phyloP scores from a whole-genome alignment of 2,329 filamentous ascomycete genomes.

The Fusarium fracticaudum region DNA sequence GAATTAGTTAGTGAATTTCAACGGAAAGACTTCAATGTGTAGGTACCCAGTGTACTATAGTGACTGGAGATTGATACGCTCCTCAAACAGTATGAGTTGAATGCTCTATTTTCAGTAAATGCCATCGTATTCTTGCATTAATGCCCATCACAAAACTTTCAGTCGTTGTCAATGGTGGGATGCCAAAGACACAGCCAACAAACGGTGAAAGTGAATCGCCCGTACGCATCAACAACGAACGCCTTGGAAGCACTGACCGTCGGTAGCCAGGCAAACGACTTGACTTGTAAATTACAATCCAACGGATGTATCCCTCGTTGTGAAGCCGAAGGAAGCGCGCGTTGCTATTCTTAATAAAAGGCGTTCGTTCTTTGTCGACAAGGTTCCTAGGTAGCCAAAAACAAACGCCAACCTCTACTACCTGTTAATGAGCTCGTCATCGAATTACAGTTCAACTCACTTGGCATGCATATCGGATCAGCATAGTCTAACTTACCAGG shows the following conservation, averaged over 20 bases:
- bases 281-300: neutral
- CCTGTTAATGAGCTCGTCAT: conserved; percentile 29
- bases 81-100: neutral
- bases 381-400: neutral
- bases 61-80: neutral
- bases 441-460: conserved; percentile 13
- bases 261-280: neutral
- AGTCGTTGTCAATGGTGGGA: neutral
- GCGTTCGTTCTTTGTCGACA: neutral
- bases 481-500: neutral
- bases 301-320: neutral
- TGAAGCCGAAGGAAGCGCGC: neutral
- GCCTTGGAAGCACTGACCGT: neutral
- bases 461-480: neutral
- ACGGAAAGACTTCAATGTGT: neutral
- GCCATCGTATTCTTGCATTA: neutral
- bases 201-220: neutral
- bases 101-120: neutral
- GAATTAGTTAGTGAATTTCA: neutral
- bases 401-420: conserved; percentile 5
- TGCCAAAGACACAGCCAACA: neutral
- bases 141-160: neutral
- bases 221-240: neutral
- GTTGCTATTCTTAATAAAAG: neutral
- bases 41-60: neutral